These are phyloP conservation scores for Gossypium anomalum DNA, from an alignment of 345 rosid genomes.

Conservation along the genomic window DNA sequence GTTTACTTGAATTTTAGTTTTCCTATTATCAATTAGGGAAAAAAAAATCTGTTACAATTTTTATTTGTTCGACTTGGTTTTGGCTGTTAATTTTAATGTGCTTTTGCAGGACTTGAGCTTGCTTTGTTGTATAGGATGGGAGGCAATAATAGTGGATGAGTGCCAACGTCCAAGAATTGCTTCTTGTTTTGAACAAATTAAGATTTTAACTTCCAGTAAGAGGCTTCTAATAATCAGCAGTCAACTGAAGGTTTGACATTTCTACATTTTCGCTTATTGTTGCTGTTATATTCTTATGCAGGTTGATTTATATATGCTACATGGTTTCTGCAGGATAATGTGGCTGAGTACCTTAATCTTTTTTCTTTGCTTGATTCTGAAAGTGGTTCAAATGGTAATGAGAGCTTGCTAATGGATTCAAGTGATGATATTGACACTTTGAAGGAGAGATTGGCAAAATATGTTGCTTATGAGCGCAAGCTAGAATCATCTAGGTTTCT, in stretches of 20 bases:
- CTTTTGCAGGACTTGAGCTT: conserved; percentile 42
- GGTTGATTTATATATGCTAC: conserved; percentile 15
- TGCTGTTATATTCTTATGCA: conserved; percentile 1
- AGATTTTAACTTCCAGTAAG: conserved; percentile 31
- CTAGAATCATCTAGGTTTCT: conserved; percentile 44
- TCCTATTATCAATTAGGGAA: not conserved
- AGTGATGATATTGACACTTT: conserved; percentile 21
- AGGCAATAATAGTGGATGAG: conserved; percentile 47
- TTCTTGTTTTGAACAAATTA: conserved; percentile 33
- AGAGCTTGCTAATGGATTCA: conserved; percentile 18
- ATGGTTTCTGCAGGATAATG: conserved; percentile 37
- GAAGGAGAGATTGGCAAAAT: conserved; percentile 38
- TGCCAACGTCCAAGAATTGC: conserved; percentile 30
- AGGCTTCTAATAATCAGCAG: conserved; percentile 44
- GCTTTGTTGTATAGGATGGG: conserved; percentile 40
- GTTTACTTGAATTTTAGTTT: not conserved
- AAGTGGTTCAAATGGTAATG: conserved; percentile 8
- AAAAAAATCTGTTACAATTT: not conserved
- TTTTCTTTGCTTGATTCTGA: conserved; percentile 33
- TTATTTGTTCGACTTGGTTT: not conserved
- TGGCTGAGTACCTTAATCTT: conserved; percentile 28
- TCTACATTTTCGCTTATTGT: not conserved
- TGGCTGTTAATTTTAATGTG: conserved; percentile 13
- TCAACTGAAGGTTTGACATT: conserved; percentile 42
- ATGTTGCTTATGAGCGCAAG: conserved; percentile 38